phyloP scores from a whole-genome alignment of 768 basidiomycete genomes.

The Naganishia onofrii region DNA sequence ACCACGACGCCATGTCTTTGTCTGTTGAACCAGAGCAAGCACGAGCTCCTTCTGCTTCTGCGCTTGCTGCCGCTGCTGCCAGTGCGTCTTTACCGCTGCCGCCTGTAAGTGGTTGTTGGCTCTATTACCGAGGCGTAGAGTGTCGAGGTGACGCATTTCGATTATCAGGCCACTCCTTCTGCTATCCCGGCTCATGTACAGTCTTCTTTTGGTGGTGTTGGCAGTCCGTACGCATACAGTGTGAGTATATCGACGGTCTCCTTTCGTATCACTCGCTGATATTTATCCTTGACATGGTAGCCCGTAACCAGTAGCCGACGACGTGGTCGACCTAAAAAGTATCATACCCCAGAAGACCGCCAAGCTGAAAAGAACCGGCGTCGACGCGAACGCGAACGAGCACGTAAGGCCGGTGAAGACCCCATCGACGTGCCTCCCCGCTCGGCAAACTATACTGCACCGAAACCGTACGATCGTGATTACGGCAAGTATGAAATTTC shows the following conservation, averaged over 20 bases:
- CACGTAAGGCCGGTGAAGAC: not conserved
- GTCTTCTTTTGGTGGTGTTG: not conserved
- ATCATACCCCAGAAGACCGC: not conserved
- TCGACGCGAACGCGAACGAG: slow-evolving; percentile 13
- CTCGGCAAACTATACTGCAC: not conserved
- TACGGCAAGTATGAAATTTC: slow-evolving; percentile 13
- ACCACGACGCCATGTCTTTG: not conserved
- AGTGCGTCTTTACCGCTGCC: slow-evolving; percentile 1
- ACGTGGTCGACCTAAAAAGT: slow-evolving; percentile 15
- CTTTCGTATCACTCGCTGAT: not conserved
- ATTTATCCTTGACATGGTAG: not conserved
- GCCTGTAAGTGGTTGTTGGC: not conserved
- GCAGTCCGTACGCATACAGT: slow-evolving; percentile 7
- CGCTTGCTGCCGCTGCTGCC: slow-evolving; percentile 1
- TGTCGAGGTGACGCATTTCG: not conserved
- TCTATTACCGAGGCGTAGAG: no score
- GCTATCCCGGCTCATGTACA: not conserved
- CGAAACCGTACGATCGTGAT: slow-evolving; percentile 11
- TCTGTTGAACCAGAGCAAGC: slow-evolving; percentile 4
- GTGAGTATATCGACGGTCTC: not conserved
- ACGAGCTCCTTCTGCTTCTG: slow-evolving; percentile 3
- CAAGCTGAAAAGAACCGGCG: not conserved
- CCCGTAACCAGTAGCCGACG: not conserved
- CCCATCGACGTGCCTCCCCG: not conserved
- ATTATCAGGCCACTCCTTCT: not conserved